Evolutionary conservation across 169 alveolate species (phyloP), one percentile per base, ranked within the genome.

Genomic region (Perkinsus marinus): DNA sequence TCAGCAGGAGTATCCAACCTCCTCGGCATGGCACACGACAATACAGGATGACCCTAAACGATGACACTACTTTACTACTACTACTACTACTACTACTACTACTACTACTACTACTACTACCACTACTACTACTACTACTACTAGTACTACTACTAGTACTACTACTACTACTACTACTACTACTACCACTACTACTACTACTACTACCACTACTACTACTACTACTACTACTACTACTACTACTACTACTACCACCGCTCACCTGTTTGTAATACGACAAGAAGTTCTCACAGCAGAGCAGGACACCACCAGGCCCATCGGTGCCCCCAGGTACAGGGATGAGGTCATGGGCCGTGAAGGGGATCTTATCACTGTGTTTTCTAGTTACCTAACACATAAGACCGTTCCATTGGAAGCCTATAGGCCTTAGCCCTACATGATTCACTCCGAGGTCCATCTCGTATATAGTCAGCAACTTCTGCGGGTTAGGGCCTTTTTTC

Each of bases 391-490:
- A 89, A 26, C 68, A 9, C 68, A 9, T 10, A 43, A 39, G 91
- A 93, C 0, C 92, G 93, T 17, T 89, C 90, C 69, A 91, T n/a
- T n/a, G 90, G 34, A 90, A 89, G 90, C 39, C 91, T 93, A 0
- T 94, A 93, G 36, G 91, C 39, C 68, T 90, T 79, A 39, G 94
- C 92, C 57, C 96, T 47, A 99, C 99, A 93, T 98, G 99, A 96
- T 99, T 99, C 92, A 99, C 95, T 10, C 99, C 99, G 68, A 99
- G 95, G 95, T 99, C 99, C 98, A 99, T 97, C 96, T 99, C 99
- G 98, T 99, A 99, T 91, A 98, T 95, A 22, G 97, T 95, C 41
- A 99, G 94, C 19, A 95, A 95, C 92, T 98, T 98, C 93, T 97
- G 94, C 30, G 96, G 94, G 47, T 68, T 37, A 43, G 90, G 30